Base-by-base conservation (phyloP, 768 basidiomycete species). In the Agrocybe praecox region DNA sequence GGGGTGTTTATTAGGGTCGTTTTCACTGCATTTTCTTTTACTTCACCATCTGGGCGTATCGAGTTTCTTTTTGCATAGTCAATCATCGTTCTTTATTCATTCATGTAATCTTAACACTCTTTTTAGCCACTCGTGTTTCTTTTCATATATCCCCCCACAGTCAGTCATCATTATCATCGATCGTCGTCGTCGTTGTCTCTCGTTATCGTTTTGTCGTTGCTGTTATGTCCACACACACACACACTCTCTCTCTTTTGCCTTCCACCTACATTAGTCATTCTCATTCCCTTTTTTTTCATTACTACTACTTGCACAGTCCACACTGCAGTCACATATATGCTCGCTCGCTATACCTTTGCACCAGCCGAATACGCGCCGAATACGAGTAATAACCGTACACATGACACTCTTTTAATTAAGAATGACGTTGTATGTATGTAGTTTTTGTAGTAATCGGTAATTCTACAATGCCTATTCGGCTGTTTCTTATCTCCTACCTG, bases 61-160 rank as follows among this genome's bases (percentile, higher is more conserved):
- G 34, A 22, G 44, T 23, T 46, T 15, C 52, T 24, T 46, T 49
- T 42, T 46, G 19, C 40, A 17, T 22, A 43, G 29, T 44, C 52
- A 52, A 55, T n/a, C 49, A 48, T 22, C 34, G 26, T 51, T 57
- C 52, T 23, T 52, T 55, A 55, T 52, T 34, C 26, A 55, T 46
- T 42, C 52, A 57, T 61, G 56, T 58, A 55, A 52, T 49, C 32
- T 53, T 55, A 55, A 51, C 60, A 40, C 24, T 46, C 24, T 29
- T 32, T 34, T 49, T 42, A 29, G 8, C 15, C 33, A 47, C 17
- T 59, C 46, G 19, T 52, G 10, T 24, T 44, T 52, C 19, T 26
- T 21, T 19, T 19, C 46, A n/a, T 51, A 34, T 57, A 22, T 44
- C 34, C 36, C 22, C 23, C 21, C 51, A n/a, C 40, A 40, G 51